Percentiles rank a stretch among this genome's conserved stretches.
Evolutionary conservation across 208 protist species (phyloP).

Genomic region (Crithidia expoeki): DNA sequence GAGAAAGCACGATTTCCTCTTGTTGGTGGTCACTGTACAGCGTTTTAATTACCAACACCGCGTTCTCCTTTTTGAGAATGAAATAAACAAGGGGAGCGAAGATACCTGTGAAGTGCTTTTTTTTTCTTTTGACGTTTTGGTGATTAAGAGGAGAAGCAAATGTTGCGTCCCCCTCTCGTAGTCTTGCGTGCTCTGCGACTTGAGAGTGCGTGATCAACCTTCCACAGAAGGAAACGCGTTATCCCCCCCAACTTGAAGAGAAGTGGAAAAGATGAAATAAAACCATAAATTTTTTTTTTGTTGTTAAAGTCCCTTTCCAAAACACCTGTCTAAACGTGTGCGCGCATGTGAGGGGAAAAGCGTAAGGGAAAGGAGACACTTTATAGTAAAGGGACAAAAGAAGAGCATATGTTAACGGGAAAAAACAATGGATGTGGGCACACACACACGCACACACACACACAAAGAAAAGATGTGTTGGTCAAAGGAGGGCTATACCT

Average conservation of each 20-base stretch:
- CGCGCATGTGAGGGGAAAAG: slow-evolving; percentile 3
- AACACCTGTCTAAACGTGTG: slow-evolving; percentile 6
- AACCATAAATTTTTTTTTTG: neutral
- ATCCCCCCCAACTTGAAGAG: slow-evolving; percentile 24
- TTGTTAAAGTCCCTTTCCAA: neutral
- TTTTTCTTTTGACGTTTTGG: neutral
- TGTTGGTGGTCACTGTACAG: neutral
- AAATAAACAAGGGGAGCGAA: neutral
- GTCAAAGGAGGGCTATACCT: neutral
- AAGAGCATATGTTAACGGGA: neutral
- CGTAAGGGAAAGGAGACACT: slow-evolving; percentile 5
- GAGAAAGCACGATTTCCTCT: neutral
- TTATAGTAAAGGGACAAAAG: neutral
- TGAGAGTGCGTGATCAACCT: neutral
- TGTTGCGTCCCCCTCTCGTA: neutral
- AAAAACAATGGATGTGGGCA: neutral
- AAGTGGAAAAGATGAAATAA: slow-evolving; percentile 8
- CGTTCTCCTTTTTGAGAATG: neutral
- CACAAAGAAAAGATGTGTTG: neutral
- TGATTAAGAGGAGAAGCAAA: neutral
- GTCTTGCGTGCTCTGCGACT: neutral
- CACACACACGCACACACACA: neutral
- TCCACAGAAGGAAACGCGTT: slow-evolving; percentile 29
- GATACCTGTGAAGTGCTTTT: neutral
- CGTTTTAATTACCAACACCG: neutral